These are phyloP conservation scores for Trichophyton benhamiae DNA, from an alignment of 2,329 filamentous ascomycete species.

Conservation along the genomic window DNA sequence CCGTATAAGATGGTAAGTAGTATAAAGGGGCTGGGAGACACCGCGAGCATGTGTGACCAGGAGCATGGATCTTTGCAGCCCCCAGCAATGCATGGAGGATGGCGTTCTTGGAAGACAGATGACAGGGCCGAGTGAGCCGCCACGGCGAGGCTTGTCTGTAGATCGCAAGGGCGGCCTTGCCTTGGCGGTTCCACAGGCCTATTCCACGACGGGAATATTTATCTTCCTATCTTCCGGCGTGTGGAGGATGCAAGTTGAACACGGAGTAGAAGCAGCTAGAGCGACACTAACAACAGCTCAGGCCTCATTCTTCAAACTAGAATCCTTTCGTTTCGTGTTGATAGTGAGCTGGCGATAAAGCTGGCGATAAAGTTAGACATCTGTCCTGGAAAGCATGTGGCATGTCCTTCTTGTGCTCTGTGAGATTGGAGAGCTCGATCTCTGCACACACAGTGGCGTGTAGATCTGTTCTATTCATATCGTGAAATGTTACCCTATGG, in stretches of 20 bases:
- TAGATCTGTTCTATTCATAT: neutral
- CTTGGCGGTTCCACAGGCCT: neutral
- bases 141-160: constrained; percentile 1
- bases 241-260: neutral
- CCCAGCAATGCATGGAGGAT: neutral
- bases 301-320: neutral
- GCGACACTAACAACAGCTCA: neutral
- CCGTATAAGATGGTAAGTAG: too few relatives aligned
- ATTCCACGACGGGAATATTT: neutral
- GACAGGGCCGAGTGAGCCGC: neutral
- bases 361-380: neutral
- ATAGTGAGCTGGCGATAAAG: neutral
- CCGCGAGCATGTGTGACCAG: neutral
- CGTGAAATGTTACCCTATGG: neutral
- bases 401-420: neutral
- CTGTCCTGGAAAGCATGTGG: neutral
- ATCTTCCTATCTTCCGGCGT: constrained; percentile 1
- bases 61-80: neutral
- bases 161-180: neutral
- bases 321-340: neutral
- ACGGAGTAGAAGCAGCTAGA: neutral
- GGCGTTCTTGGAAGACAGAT: neutral
- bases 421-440: neutral
- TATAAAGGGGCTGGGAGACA: neutral
- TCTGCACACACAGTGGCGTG: neutral